Conservation (phyloP, 2,329 filamentous ascomycete genomes). For the Penicillium sp. region DNA sequence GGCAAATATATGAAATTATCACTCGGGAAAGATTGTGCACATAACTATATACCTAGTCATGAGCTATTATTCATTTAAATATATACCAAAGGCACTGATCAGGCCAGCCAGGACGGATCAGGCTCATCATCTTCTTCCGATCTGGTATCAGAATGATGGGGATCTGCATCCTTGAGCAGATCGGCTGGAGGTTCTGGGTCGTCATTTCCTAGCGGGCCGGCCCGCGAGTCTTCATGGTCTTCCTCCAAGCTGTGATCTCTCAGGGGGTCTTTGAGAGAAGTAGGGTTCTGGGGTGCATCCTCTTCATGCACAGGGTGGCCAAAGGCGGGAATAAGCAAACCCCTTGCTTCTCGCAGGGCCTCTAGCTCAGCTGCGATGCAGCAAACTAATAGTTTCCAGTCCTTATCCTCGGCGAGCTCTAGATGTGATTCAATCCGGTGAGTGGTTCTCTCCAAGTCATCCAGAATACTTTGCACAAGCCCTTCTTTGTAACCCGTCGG, state of each 20-base stretch:
- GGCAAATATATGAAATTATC: neutral
- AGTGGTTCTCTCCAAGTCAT: slow-evolving; percentile 49
- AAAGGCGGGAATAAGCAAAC: slow-evolving; percentile 37
- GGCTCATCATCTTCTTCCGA: slow-evolving; percentile 46
- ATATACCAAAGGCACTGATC: slow-evolving; percentile 21
- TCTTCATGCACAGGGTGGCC: slow-evolving; percentile 23
- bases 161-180: slow-evolving; percentile 31
- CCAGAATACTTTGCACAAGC: slow-evolving; percentile 35
- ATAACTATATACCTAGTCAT: neutral
- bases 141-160: slow-evolving; percentile 21
- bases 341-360: slow-evolving; percentile 46
- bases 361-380: slow-evolving; percentile 63
- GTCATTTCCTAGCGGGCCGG: slow-evolving; percentile 27
- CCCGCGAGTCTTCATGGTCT: slow-evolving; percentile 7
- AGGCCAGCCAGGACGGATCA: slow-evolving; percentile 44
- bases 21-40: neutral
- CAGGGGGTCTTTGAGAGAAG: slow-evolving; percentile 7
- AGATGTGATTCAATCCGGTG: slow-evolving; percentile 50
- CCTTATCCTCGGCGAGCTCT: slow-evolving; percentile 50
- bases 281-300: slow-evolving; percentile 9
- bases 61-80: neutral
- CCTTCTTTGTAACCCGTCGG: slow-evolving; percentile 22
- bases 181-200: slow-evolving; percentile 39
- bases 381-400: slow-evolving; percentile 62
- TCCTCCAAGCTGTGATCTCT: slow-evolving; percentile 1